These are phyloP conservation scores for Colletotrichum cuscutae DNA, from an alignment of 2,329 filamentous ascomycete species.

Conservation along the genomic window DNA sequence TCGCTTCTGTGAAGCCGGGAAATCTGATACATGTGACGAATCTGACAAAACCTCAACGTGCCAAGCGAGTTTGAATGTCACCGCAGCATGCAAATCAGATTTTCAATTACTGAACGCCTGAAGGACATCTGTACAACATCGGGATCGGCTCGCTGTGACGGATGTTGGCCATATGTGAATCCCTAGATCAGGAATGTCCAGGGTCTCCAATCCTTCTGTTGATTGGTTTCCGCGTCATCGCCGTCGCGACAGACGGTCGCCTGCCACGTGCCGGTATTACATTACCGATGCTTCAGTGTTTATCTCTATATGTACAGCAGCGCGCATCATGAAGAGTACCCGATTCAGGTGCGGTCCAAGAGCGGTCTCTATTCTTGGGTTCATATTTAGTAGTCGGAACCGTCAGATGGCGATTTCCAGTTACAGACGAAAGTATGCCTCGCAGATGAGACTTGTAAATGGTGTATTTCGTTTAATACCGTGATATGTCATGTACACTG, in stretches of 20 bases:
- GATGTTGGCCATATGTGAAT: too few relatives aligned
- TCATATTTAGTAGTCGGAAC: background rate
- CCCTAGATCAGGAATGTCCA: background rate
- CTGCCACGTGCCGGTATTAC: background rate
- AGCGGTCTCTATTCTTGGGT: background rate
- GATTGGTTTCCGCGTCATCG: background rate
- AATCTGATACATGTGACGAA: conserved; percentile 7
- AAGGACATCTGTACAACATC: too few relatives aligned
- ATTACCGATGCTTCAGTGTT: background rate
- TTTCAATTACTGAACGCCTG: background rate
- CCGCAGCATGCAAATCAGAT: background rate
- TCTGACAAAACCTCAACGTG: background rate
- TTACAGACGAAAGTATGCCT: background rate
- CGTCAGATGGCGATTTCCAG: background rate
- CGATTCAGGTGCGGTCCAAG: background rate
- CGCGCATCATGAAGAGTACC: background rate
- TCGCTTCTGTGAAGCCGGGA: background rate
- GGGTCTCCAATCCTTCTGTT: background rate
- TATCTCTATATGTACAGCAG: background rate
- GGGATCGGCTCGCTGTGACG: too few relatives aligned
- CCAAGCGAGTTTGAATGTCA: background rate
- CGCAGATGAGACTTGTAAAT: background rate
- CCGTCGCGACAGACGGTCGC: background rate
- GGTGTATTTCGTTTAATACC: conserved; percentile 16
- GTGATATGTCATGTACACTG: background rate